phyloP scores from a whole-genome alignment of 1,139 yeast species.

The Cylindricascospora bacillispora region DNA sequence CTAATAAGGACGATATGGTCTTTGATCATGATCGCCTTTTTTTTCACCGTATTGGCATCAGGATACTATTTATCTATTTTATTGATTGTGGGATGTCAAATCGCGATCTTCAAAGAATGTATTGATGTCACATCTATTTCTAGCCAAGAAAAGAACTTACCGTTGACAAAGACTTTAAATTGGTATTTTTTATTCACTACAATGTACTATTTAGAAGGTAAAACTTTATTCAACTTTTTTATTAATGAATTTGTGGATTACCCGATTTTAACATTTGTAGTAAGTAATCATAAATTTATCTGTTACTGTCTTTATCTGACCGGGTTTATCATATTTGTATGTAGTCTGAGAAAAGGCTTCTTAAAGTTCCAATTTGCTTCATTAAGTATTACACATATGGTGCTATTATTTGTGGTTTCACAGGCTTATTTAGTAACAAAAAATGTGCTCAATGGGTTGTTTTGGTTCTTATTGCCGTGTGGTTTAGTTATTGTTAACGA shows the following conservation, averaged over 20 bases:
- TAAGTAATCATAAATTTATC: conserved; percentile 70
- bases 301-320: conserved; percentile 74
- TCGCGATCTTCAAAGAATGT: conserved; percentile 81
- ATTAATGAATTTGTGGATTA: conserved; percentile 31
- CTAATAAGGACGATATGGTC: conserved; percentile 92
- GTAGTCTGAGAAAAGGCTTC: conserved; percentile 78
- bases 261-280: conserved; percentile 31
- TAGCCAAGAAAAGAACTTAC: conserved; percentile 70
- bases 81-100: conserved; percentile 60
- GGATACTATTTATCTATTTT: conserved; percentile 79
- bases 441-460: conserved; percentile 78
- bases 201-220: conserved; percentile 81
- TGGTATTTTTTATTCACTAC: conserved; percentile 82
- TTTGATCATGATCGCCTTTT: conserved; percentile 71
- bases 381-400: conserved; percentile 90
- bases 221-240: conserved; percentile 50
- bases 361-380: conserved; percentile 90
- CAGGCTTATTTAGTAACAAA: conserved; percentile 90
- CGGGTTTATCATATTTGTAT: conserved; percentile 84
- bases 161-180: conserved; percentile 71
- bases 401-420: conserved; percentile 74
- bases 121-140: conserved; percentile 78
- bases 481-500: conserved; percentile 89
- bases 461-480: conserved; percentile 91
- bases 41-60: conserved; percentile 60